phyloP scores from a whole-genome alignment of 225 moss, liverwort and hornwort species.

The Climacium dendroides region DNA sequence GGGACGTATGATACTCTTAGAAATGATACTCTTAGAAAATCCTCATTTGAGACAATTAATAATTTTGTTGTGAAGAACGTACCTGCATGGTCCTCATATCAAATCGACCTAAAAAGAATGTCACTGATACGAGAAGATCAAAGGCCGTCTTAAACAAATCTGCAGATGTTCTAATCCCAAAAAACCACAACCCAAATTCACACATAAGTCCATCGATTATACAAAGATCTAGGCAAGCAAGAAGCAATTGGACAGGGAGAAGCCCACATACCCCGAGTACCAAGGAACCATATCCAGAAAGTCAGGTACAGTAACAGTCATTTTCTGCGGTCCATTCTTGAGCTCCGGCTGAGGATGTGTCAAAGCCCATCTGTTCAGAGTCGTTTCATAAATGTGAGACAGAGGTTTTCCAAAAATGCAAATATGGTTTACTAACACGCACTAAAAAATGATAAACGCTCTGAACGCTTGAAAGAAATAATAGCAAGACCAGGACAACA shows the following conservation, averaged over 20 bases:
- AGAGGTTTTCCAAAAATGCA: neutral
- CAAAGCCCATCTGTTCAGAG: slow-evolving; percentile 75
- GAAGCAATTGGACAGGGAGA: neutral
- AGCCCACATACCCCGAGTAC: slow-evolving; percentile 84
- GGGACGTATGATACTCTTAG: neutral
- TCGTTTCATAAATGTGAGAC: neutral
- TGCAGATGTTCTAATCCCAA: slow-evolving; percentile 75
- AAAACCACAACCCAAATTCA: neutral
- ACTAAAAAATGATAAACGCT: neutral
- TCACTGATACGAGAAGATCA: slow-evolving; percentile 95
- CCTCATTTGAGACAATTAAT: neutral
- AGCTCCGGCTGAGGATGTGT: slow-evolving; percentile 84
- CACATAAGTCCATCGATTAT: slow-evolving; percentile 1
- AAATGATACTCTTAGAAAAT: neutral
- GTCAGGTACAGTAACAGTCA: slow-evolving; percentile 66
- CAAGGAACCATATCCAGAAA: slow-evolving; percentile 99
- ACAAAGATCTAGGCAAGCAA: neutral
- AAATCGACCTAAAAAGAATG: slow-evolving; percentile 94
- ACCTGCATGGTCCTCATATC: slow-evolving; percentile 99
- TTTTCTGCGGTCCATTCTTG: slow-evolving; percentile 54
- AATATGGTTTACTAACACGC: neutral
- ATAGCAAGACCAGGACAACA: neutral
- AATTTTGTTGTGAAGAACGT: neutral
- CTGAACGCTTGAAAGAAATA: neutral
- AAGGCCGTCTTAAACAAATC: slow-evolving; percentile 99